These are phyloP conservation scores for Globisporangium irregulare DNA, from an alignment of 352 stramenopile genomes.

Conservation along the genomic window DNA sequence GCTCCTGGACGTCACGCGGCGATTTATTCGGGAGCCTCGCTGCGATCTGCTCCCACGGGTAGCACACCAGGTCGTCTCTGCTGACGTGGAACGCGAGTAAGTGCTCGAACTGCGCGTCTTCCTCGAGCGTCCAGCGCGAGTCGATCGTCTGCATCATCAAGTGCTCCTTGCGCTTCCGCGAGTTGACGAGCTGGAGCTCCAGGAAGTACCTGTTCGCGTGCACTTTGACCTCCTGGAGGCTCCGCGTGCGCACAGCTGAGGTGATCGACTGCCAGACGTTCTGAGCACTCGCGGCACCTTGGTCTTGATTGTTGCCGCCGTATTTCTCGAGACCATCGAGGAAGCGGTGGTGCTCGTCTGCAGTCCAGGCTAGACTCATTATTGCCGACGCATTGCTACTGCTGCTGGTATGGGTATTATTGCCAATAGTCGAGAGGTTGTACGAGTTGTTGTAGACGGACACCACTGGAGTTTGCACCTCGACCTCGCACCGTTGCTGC, in stretches of 20 bases:
- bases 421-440: conserved; percentile 21
- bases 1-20: conserved; percentile 47
- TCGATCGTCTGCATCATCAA: conserved; percentile 56
- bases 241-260: conserved; percentile 47
- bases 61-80: conserved; percentile 25
- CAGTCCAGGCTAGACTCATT: conserved; percentile 32
- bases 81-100: conserved; percentile 45
- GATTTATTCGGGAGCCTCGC: conserved; percentile 49
- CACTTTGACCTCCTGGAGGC: conserved; percentile 35
- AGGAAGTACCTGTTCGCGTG: conserved; percentile 56
- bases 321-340: conserved; percentile 62
- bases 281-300: conserved; percentile 29
- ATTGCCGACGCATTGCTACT: not conserved
- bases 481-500: not conserved
- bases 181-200: conserved; percentile 42
- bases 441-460: conserved; percentile 22
- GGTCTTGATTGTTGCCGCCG: conserved; percentile 25
- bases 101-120: conserved; percentile 67
- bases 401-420: conserved; percentile 11
- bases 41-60: conserved; percentile 63
- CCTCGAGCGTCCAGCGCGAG: conserved; percentile 51
- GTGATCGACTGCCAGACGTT: conserved; percentile 62
- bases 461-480: conserved; percentile 11
- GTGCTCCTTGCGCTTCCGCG: conserved; percentile 40
- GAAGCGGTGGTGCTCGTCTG: conserved; percentile 70